Conservation (phyloP, 495 filamentous ascomycete species). For the Aspergillus carlsbadensis region DNA sequence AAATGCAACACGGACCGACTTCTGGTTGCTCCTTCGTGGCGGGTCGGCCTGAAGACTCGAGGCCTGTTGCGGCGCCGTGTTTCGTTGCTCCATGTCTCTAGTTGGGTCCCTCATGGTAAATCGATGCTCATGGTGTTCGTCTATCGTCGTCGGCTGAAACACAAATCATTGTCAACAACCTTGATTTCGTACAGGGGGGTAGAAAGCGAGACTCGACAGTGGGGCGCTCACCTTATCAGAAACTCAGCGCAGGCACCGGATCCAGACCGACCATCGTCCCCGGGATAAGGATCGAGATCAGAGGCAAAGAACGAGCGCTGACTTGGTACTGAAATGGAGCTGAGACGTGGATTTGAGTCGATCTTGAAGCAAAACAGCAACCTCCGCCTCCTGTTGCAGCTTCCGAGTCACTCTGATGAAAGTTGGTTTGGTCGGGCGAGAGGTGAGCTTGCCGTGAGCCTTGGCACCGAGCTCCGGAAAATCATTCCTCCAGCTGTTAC, state of each 20-base stretch:
- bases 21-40: slow-evolving; percentile 35
- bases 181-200: not conserved
- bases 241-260: slow-evolving; percentile 1
- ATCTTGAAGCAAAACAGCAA: no score
- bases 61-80: slow-evolving; percentile 23
- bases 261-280: slow-evolving; percentile 7
- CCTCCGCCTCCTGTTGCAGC: not conserved
- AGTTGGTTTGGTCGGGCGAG: not conserved
- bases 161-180: not conserved
- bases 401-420: not conserved
- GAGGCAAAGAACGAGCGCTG: not conserved
- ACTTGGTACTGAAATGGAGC: no score
- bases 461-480: slow-evolving; percentile 27
- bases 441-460: slow-evolving; percentile 20
- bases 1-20: slow-evolving; percentile 46
- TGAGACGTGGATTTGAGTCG: no score
- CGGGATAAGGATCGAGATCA: not conserved
- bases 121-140: slow-evolving; percentile 36
- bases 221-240: slow-evolving; percentile 10
- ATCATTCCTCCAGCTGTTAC: slow-evolving; percentile 12
- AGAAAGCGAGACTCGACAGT: not conserved
- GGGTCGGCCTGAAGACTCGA: slow-evolving; percentile 33
- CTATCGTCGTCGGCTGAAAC: slow-evolving; percentile 15
- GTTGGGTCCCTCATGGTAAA: slow-evolving; percentile 44
- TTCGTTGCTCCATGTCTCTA: slow-evolving; percentile 38